Evolutionary conservation across 768 basidiomycete species (phyloP).

Genomic region (Lactifluus pinguis): DNA sequence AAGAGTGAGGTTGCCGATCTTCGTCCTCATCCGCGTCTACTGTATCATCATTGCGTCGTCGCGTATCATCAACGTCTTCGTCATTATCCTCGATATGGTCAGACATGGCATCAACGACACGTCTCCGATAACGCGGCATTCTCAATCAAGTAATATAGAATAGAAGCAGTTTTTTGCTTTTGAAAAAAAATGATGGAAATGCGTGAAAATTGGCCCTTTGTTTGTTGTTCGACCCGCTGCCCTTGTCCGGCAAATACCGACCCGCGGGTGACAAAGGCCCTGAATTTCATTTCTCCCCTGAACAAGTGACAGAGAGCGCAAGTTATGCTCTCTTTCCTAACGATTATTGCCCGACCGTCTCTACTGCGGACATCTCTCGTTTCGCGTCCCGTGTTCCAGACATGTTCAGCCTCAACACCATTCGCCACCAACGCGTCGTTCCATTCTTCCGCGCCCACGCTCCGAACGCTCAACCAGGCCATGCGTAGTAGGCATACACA

Average conservation of each 20-base stretch:
- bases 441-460: conserved; percentile 48
- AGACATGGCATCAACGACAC: conserved; percentile 40
- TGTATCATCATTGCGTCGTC: conserved; percentile 27
- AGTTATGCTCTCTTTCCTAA: conserved; percentile 10
- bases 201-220: too few species aligned
- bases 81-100: conserved; percentile 52
- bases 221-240: neutral
- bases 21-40: conserved; percentile 36
- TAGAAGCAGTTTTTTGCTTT: neutral
- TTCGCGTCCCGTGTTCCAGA: conserved; percentile 10
- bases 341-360: conserved; percentile 4
- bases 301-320: neutral
- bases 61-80: conserved; percentile 27
- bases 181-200: neutral
- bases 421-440: conserved; percentile 42
- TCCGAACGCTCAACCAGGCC: conserved; percentile 79
- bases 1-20: conserved; percentile 30
- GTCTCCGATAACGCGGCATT: conserved; percentile 33
- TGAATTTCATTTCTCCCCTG: too few species aligned
- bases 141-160: conserved; percentile 16
- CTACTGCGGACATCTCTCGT: neutral
- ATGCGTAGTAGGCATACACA: conserved; percentile 58
- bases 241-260: too few species aligned
- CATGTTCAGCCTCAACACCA: conserved; percentile 14
- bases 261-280: too few species aligned